A percentile compares a stretch with the other conserved stretches of the same genome.
Evolutionary conservation across 1,139 yeast species (phyloP).

Genomic region (Kazachstania sp.): DNA sequence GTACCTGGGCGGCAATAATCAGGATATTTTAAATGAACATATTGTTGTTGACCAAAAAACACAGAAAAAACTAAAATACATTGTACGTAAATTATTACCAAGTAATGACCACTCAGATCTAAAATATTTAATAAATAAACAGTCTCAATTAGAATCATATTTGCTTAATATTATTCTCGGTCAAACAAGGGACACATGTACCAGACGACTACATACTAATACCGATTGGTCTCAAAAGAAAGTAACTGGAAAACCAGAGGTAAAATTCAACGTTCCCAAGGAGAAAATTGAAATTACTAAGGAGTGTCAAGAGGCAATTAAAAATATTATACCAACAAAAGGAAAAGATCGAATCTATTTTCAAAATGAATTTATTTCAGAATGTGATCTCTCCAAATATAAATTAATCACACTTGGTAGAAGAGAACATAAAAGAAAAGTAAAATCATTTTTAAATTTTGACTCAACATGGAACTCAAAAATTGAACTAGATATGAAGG

Average conservation of each 20-base stretch:
- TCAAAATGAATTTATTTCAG: too few relatives aligned
- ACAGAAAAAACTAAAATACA: background rate
- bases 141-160: too few relatives aligned
- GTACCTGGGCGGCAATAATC: conserved; percentile 10
- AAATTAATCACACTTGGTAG: too few relatives aligned
- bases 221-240: background rate
- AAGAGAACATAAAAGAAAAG: too few relatives aligned
- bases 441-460: too few relatives aligned
- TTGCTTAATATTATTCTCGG: too few relatives aligned
- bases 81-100: background rate
- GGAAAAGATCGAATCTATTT: background rate
- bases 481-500: too few relatives aligned
- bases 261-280: background rate
- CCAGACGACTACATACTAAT: background rate
- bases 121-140: background rate
- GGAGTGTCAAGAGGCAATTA: background rate
- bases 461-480: too few relatives aligned
- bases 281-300: background rate
- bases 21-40: conserved; percentile 4
- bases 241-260: background rate
- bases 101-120: background rate
- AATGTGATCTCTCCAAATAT: too few relatives aligned
- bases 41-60: conserved; percentile 5
- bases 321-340: background rate
- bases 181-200: too few relatives aligned